Percentiles rank a stretch among this genome's conserved stretches.
phyloP scores from a whole-genome alignment of 1,139 yeast genomes.

The Zygosaccharomyces pseudobailii region DNA sequence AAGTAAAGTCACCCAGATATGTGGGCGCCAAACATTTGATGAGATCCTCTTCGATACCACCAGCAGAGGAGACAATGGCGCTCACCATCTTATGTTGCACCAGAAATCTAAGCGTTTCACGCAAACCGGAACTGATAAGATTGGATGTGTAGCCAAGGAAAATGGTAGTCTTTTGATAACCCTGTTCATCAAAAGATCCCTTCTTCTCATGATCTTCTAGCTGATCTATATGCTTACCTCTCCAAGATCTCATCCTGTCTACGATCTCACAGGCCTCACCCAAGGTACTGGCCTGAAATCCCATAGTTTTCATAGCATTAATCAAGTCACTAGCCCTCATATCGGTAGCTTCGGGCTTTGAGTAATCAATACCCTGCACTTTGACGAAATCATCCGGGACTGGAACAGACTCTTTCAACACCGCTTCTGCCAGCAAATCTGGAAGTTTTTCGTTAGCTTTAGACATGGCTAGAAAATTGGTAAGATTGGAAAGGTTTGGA shows the following conservation, averaged over 20 bases:
- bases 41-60: constrained; percentile 96
- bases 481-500: no score
- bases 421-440: constrained; percentile 77
- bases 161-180: constrained; percentile 80
- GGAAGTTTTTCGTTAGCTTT: constrained; percentile 45
- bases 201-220: constrained; percentile 65
- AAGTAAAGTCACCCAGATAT: constrained; percentile 81
- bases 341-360: constrained; percentile 61
- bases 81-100: constrained; percentile 93
- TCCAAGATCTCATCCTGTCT: constrained; percentile 87
- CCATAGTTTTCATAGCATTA: constrained; percentile 85
- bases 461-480: constrained; percentile 24
- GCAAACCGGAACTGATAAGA: constrained; percentile 86
- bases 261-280: constrained; percentile 88
- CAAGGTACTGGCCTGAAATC: constrained; percentile 92
- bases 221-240: constrained; percentile 66
- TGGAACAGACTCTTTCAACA: constrained; percentile 77
- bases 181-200: constrained; percentile 75
- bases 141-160: constrained; percentile 97
- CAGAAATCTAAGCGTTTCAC: constrained; percentile 83
- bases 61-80: constrained; percentile 93
- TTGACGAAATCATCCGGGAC: constrained; percentile 73
- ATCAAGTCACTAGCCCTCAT: constrained; percentile 76
- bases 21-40: constrained; percentile 96
- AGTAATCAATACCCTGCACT: constrained; percentile 86